Percentiles rank a stretch among this genome's conserved stretches.
These are phyloP conservation scores for Coprinopsis strossmayeri DNA, from an alignment of 768 basidiomycete species.

Conservation along the genomic window DNA sequence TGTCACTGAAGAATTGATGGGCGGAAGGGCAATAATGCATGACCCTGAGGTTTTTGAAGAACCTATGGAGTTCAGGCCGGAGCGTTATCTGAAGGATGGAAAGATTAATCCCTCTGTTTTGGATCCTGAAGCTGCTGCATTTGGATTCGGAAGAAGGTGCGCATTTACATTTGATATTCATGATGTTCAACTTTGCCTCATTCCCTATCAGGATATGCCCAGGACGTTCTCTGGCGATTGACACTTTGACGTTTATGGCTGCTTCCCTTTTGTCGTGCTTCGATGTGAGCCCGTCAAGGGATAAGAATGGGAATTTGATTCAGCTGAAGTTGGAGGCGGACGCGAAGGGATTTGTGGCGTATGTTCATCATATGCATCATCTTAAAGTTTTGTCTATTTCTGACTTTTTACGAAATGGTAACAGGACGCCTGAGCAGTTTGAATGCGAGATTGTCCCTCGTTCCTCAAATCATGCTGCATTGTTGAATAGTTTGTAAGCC, in stretches of 20 bases:
- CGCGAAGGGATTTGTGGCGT: neutral
- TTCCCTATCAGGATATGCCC: neutral
- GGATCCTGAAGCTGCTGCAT: constrained; percentile 13
- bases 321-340: neutral
- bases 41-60: constrained; percentile 25
- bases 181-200: neutral
- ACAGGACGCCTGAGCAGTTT: too few species aligned
- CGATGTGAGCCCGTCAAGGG: neutral
- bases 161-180: neutral
- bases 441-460: too few species aligned
- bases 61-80: constrained; percentile 26
- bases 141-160: constrained; percentile 19
- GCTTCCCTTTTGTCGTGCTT: constrained; percentile 2
- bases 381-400: too few species aligned
- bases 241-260: neutral
- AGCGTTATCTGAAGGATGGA: constrained; percentile 20
- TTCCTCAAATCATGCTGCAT: too few species aligned
- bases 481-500: too few species aligned
- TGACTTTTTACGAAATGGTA: too few species aligned
- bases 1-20: neutral
- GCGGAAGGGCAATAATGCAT: constrained; percentile 23
- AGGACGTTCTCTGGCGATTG: neutral
- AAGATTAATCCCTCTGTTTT: constrained; percentile 12
- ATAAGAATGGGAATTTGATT: neutral
- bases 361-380: too few species aligned